Evolutionary conservation across 2,329 filamentous ascomycete genomes (phyloP).

Genomic region (Colletotrichum eremochloae): DNA sequence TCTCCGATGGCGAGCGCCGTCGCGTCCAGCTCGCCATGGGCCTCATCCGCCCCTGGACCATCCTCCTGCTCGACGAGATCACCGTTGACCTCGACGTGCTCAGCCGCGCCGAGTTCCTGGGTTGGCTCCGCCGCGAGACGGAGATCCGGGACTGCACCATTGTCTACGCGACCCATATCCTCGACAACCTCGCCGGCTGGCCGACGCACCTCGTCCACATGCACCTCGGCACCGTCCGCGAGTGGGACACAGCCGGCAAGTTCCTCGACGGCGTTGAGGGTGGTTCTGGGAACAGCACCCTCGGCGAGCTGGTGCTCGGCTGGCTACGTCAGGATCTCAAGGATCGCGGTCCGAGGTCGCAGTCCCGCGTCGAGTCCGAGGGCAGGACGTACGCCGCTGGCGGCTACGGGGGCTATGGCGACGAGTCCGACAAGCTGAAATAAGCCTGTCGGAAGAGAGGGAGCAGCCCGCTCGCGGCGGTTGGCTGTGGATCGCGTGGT

Average conservation of each 20-base stretch:
- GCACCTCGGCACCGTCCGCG: slow-evolving; percentile 88
- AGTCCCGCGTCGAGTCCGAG: slow-evolving; percentile 68
- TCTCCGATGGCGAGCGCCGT: slow-evolving; percentile 91
- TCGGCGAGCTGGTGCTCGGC: slow-evolving; percentile 87
- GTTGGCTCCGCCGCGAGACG: slow-evolving; percentile 89
- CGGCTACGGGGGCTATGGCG: slow-evolving; percentile 68
- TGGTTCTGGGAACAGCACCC: slow-evolving; percentile 78
- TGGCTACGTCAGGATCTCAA: slow-evolving; percentile 88
- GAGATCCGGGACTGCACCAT: slow-evolving; percentile 86
- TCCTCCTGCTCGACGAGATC: slow-evolving; percentile 94
- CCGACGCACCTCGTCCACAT: slow-evolving; percentile 97
- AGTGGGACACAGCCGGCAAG: slow-evolving; percentile 81
- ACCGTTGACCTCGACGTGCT: slow-evolving; percentile 96
- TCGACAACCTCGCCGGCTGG: slow-evolving; percentile 96
- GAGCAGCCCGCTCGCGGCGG: neutral
- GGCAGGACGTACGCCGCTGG: slow-evolving; percentile 72
- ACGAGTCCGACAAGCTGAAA: slow-evolving; percentile 60
- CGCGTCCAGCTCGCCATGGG: slow-evolving; percentile 98
- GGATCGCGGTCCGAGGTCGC: slow-evolving; percentile 81
- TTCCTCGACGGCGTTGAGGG: slow-evolving; percentile 71
- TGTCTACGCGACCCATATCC: slow-evolving; percentile 96
- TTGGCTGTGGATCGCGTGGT: neutral
- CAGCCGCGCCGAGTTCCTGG: slow-evolving; percentile 85
- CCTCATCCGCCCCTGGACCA: slow-evolving; percentile 88
- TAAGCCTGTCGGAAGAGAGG: slow-evolving; percentile 16